phyloP scores from a whole-genome alignment of 2,329 filamentous ascomycete species.

The Bipolaris victoriae region DNA sequence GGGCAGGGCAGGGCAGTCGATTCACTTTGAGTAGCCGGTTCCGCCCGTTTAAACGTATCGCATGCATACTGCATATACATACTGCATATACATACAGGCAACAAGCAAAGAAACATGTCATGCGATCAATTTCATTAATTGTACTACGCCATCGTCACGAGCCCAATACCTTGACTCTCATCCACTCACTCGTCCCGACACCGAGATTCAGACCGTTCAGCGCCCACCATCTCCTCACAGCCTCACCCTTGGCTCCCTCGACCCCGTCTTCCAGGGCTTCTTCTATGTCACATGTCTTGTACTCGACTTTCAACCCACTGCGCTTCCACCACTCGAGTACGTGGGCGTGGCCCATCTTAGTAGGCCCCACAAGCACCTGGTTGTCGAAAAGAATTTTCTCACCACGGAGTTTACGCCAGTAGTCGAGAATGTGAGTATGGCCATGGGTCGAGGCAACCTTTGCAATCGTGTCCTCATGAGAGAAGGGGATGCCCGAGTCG shows the following conservation, averaged over 20 bases:
- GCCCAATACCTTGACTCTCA: conserved; percentile 74
- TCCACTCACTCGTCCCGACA: conserved; percentile 85
- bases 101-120: neutral
- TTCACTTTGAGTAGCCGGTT: conserved; percentile 13
- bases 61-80: too few relatives aligned
- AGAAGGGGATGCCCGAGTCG: conserved; percentile 76
- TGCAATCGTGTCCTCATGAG: conserved; percentile 80
- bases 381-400: conserved; percentile 82
- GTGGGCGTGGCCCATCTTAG: conserved; percentile 80
- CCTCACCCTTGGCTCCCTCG: conserved; percentile 68
- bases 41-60: neutral
- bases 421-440: conserved; percentile 80
- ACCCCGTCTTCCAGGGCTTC: conserved; percentile 91
- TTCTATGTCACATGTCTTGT: conserved; percentile 94
- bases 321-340: conserved; percentile 93
- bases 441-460: conserved; percentile 86
- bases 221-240: conserved; percentile 86
- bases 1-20: conserved; percentile 1
- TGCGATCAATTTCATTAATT: conserved; percentile 1
- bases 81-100: too few relatives aligned
- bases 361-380: conserved; percentile 83
- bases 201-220: conserved; percentile 81
- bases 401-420: conserved; percentile 78
- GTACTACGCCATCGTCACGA: conserved; percentile 19
- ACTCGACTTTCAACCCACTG: conserved; percentile 79